Base-by-base conservation (phyloP, 805 yeast genomes). In the Wickerhamomyces queroliae region DNA sequence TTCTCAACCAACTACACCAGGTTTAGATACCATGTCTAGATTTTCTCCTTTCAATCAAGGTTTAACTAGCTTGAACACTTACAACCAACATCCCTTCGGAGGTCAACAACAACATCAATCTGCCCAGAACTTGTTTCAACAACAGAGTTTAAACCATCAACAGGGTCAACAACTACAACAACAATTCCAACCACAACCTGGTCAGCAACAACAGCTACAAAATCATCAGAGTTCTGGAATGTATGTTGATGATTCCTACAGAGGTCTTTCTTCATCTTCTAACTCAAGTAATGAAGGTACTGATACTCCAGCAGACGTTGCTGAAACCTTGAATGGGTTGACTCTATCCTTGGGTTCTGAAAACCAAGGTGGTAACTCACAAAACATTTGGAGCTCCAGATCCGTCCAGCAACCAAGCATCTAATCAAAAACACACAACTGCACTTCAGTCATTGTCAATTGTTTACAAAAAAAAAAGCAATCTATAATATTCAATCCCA, bases 1-100 rank as follows among this genome's bases (percentile, higher is more conserved):
- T 7, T 61, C 59, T 8, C 63, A 55, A 39, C 63, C 58, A 21
- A 45, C 55, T 3, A 57, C 59, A 4, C 61, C 61, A 18, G 62
- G 54, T 10, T 42, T 56, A 28, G 62, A 58, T 28, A 36, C 52
- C 17, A 48, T 47, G 43, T 36, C 54, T 6, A 47, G 61, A 41
- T 57, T 55, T 39, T 46, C 47, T 15, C 33, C 38, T 37, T 24
- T 47, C 11, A 23, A 29, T 17, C 18, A 19, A 24, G 38, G 38
- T 17, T 27, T 27, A 16, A 35, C 17, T 11, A 27, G n/a, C 7
- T 28, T 9, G 12, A 37, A 16, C 27, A 15, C 13, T 18, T 16
- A 12, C 24, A 31, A 15, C 20, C 43, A 33, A 34, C 35, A 37
- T 18, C 17, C 31, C 16, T 39, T 45, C 17, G 45, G 43, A 20